Percentiles rank a stretch among this genome's conserved stretches.
Conservation (phyloP, 2,329 filamentous ascomycete species). For the Penicillium janthinellum region DNA sequence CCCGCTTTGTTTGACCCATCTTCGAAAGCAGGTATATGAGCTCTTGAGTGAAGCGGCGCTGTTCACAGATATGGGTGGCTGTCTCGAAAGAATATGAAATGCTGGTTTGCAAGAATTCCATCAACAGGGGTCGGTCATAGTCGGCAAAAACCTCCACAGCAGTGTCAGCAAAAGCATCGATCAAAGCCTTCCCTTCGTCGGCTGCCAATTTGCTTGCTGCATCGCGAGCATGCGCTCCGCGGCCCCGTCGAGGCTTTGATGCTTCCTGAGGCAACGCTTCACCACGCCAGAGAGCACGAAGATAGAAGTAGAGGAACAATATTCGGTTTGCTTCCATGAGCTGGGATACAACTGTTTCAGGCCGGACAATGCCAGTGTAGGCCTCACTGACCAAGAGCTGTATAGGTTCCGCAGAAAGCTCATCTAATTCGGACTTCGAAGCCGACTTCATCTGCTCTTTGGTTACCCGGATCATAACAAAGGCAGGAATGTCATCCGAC, state of each 20-base stretch:
- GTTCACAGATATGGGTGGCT: constrained; percentile 73
- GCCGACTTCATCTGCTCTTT: constrained; percentile 68
- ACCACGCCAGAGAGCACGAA: constrained; percentile 81
- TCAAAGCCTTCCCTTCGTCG: constrained; percentile 65
- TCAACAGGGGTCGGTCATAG: constrained; percentile 76
- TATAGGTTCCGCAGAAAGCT: constrained; percentile 79
- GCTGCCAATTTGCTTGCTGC: constrained; percentile 52
- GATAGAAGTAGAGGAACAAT: constrained; percentile 88
- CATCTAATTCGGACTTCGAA: constrained; percentile 70
- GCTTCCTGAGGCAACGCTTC: constrained; percentile 56
- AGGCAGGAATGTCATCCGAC: constrained; percentile 83
- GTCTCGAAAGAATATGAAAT: constrained; percentile 85
- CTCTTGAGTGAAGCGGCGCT: constrained; percentile 79
- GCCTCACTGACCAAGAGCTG: constrained; percentile 87
- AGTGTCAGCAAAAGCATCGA: constrained; percentile 85
- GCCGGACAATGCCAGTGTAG: constrained; percentile 80
- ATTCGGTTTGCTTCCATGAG: constrained; percentile 67
- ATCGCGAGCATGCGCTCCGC: constrained; percentile 42
- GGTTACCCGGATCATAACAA: constrained; percentile 84
- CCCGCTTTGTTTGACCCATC: constrained; percentile 89
- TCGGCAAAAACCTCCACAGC: constrained; percentile 83
- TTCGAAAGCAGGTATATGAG: constrained; percentile 96
- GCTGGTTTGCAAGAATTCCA: constrained; percentile 83
- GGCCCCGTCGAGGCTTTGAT: constrained; percentile 38
- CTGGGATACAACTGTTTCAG: constrained; percentile 76